These are phyloP conservation scores for Graphiopsis chlorocephala DNA, from an alignment of 2,329 filamentous ascomycete species.

Conservation along the genomic window DNA sequence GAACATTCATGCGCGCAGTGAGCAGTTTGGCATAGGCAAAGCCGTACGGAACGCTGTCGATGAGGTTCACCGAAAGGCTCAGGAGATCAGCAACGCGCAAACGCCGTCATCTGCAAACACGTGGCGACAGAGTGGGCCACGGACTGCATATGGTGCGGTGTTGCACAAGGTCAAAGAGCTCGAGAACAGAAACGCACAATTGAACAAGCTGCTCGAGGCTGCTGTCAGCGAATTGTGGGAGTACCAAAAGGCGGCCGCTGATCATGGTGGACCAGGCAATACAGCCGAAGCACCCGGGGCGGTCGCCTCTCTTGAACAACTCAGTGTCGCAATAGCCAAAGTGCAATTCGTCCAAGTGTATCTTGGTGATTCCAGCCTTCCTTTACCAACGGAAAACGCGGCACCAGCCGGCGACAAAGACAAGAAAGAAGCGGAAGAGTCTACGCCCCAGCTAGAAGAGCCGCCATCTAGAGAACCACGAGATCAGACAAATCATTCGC, in stretches of 20 bases:
- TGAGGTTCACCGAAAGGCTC: slow-evolving; percentile 74
- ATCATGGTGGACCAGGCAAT: slow-evolving; percentile 34
- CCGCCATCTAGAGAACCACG: not conserved
- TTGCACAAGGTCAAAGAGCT: slow-evolving; percentile 46
- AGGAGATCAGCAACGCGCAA: slow-evolving; percentile 56
- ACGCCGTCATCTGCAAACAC: slow-evolving; percentile 30
- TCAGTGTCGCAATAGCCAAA: slow-evolving; percentile 50
- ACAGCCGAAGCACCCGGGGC: slow-evolving; percentile 8
- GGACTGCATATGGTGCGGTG: slow-evolving; percentile 38
- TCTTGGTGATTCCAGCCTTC: slow-evolving; percentile 45
- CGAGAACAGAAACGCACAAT: slow-evolving; percentile 63
- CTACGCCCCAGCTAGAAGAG: not conserved
- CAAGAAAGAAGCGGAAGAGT: not conserved
- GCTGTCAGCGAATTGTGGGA: slow-evolving; percentile 63
- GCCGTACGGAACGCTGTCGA: slow-evolving; percentile 77
- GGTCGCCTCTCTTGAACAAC: slow-evolving; percentile 37
- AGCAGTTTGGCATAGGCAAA: slow-evolving; percentile 76
- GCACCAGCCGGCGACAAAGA: not conserved
- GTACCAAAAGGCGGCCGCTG: slow-evolving; percentile 50
- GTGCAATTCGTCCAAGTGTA: slow-evolving; percentile 53
- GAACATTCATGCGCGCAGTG: slow-evolving; percentile 68
- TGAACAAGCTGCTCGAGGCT: slow-evolving; percentile 67
- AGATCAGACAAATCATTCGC: not conserved
- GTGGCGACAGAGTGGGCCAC: slow-evolving; percentile 40
- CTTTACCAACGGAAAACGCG: slow-evolving; percentile 40